Base-by-base conservation (phyloP, 768 basidiomycete species). In the Boletus coccyginus region DNA sequence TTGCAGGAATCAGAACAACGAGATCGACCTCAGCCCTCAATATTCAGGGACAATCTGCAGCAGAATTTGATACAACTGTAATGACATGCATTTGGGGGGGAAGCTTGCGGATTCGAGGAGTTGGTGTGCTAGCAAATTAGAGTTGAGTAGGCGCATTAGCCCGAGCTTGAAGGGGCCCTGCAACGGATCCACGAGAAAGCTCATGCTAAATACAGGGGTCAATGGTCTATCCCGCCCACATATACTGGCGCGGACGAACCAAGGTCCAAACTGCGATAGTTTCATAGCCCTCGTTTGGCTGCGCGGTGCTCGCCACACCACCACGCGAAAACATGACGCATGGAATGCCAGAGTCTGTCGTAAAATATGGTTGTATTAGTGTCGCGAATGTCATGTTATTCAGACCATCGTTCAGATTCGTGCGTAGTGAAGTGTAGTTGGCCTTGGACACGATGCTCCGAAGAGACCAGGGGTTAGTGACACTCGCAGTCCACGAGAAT, bases 101-200 rank as follows among this genome's bases (percentile, higher is more conserved):
- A 50, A 14, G 51, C 41, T n/a, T 35, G 47, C 7, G 47, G 47
- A 16, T 48, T 24, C 10, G 33, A 36, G 10, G 42, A 52, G 12
- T 35, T 52, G 42, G 46, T 46, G 24, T 35, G 51, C 51, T 52
- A 35, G 33, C 17, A 48, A 5, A 35, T 17, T 7, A 14, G 9
- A 48, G 33, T 24, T 48, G 21, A 48, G 47, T 12, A 32, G 19
- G 47, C 16, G 33, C 10, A 48, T 24, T 11, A 24, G 6, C 0
- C 27, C 21, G 7, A 24, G 12, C 33, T 11, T 17, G 16, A 48
- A 13, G 7, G 14, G 14, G 17, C 6, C 33, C 16, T 36, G 45
- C 42, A n/a, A 52, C 51, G 8, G 43, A 52, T 52, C 51, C 42
- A 13, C 43, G 51, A 17, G 47, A 48, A 36, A 48, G 10, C 47